Percentiles rank a stretch among this genome's conserved stretches.
phyloP scores from a whole-genome alignment of 352 stramenopile species.

The Phytophthora vignae region DNA sequence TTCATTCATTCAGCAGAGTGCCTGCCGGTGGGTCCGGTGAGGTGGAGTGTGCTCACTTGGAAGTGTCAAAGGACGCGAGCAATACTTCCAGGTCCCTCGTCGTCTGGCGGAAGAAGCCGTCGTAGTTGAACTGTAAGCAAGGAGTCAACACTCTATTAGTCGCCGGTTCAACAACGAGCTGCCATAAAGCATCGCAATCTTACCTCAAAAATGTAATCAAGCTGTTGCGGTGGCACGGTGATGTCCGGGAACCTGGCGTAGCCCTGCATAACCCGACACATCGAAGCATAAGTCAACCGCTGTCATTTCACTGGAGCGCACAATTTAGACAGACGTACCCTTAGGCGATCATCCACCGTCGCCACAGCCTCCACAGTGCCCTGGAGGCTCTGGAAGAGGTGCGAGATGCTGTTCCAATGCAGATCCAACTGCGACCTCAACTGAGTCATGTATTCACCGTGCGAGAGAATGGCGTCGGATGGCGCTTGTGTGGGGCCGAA shows the following conservation, averaged over 20 bases:
- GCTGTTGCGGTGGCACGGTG: constrained; percentile 73
- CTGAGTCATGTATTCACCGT: constrained; percentile 91
- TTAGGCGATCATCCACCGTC: constrained; percentile 69
- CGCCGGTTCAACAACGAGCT: background rate
- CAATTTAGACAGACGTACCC: constrained; percentile 45
- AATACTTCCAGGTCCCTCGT: constrained; percentile 78
- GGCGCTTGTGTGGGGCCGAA: constrained; percentile 67
- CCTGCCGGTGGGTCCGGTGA: constrained; percentile 2
- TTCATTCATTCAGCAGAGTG: background rate
- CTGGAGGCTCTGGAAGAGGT: constrained; percentile 84
- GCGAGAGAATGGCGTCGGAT: constrained; percentile 77
- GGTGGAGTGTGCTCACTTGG: constrained; percentile 19
- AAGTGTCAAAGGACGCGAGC: constrained; percentile 55
- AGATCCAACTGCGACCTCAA: constrained; percentile 85
- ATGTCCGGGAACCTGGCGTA: constrained; percentile 77
- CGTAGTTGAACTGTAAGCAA: constrained; percentile 77
- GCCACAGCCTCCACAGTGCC: constrained; percentile 70
- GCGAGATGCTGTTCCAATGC: constrained; percentile 89
- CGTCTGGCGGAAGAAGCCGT: constrained; percentile 85
- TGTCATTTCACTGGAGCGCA: background rate
- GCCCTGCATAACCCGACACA: constrained; percentile 46
- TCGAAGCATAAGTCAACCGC: constrained; percentile 7
- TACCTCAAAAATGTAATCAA: constrained; percentile 93
- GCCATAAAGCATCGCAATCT: constrained; percentile 2
- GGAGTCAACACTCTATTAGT: background rate